Base-by-base conservation (phyloP, 2,329 filamentous ascomycete species). In the Knoxdaviesia proteae region DNA sequence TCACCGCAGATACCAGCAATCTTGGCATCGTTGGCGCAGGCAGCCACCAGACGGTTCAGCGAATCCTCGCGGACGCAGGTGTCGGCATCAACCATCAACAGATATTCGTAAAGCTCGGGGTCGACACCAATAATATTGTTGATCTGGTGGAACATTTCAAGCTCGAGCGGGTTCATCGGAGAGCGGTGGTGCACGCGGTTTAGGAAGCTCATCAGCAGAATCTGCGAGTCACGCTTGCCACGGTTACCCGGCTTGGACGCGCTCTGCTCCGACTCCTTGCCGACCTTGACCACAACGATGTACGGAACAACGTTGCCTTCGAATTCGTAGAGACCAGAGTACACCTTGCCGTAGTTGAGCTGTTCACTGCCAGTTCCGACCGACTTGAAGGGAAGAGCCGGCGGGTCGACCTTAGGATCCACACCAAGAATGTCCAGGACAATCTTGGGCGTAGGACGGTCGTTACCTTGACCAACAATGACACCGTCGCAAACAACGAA, bases 41-140 rank as follows among this genome's bases (percentile, higher is more conserved):
- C 82, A 45, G 90, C 84, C 11, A 98, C 88, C 5, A 98, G 71
- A 42, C 88, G 75, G 58, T 93, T 98, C 36, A 94, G 68, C 1
- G 88, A 84, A 58, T 98, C 90, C 55, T 94, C 86, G 47, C 75
- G 74, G 45, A 98, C 90, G 58, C 77, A 84, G 3, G 90, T 98
- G 70, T 98, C 90, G 54, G 90, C 90, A 61, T 98, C 90, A 47
- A 98, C 80, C 87, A 94, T 94, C 50, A 98, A 69, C 43, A 96
- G 68, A 53, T 94, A 98, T 58, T 98, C 90, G 57, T 98, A 98
- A 10, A 98, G 70, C 57, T 94, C 87, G 3, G 90, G 90, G 52
- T 98, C 87, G 10, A 98, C 90, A 52, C 90, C 90, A 48, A 98
- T 98, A 51, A 98, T 84, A 57, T 98, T 98, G 70, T 94, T 94